A percentile compares a stretch with the other conserved stretches of the same genome.
These are phyloP conservation scores for Leccinum obscurum DNA, from an alignment of 768 basidiomycete species.

Conservation along the genomic window DNA sequence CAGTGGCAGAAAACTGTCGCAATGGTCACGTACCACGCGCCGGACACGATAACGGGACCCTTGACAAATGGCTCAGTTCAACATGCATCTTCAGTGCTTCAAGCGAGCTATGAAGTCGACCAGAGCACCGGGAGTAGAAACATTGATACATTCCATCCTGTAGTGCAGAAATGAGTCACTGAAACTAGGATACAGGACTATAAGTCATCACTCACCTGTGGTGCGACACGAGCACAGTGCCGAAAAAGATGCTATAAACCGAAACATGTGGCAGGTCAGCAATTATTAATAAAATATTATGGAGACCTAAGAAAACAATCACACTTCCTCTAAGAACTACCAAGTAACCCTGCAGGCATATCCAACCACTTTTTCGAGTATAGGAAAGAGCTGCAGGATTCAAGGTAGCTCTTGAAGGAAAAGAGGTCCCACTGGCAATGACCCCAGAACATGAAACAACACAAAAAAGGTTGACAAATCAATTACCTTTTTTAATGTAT, in stretches of 20 bases:
- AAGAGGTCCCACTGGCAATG: constrained; percentile 9
- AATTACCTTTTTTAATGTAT: constrained; percentile 32
- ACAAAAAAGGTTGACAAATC: constrained; percentile 5
- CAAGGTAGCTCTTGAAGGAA: not conserved
- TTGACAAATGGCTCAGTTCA: constrained; percentile 33
- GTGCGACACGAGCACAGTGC: constrained; percentile 24
- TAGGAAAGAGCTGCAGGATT: constrained; percentile 19
- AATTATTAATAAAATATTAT: not conserved
- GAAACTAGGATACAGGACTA: not conserved
- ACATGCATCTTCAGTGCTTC: constrained; percentile 26
- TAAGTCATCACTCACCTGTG: constrained; percentile 10
- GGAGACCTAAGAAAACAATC: not conserved
- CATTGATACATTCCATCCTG: constrained; percentile 32
- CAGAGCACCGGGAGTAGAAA: constrained; percentile 28
- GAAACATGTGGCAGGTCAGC: constrained; percentile 9
- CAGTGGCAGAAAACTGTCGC: not conserved
- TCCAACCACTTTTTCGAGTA: constrained; percentile 7
- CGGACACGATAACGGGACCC: constrained; percentile 29
- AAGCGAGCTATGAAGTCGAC: constrained; percentile 24
- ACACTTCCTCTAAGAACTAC: constrained; percentile 16
- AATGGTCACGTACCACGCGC: constrained; percentile 20
- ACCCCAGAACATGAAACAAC: constrained; percentile 1
- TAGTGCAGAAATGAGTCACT: not conserved
- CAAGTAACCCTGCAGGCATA: constrained; percentile 24
- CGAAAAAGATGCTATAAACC: constrained; percentile 25